Evolutionary conservation across 192 early-diverging fungal genomes (phyloP).

Genomic region (Coemansia sp.): DNA sequence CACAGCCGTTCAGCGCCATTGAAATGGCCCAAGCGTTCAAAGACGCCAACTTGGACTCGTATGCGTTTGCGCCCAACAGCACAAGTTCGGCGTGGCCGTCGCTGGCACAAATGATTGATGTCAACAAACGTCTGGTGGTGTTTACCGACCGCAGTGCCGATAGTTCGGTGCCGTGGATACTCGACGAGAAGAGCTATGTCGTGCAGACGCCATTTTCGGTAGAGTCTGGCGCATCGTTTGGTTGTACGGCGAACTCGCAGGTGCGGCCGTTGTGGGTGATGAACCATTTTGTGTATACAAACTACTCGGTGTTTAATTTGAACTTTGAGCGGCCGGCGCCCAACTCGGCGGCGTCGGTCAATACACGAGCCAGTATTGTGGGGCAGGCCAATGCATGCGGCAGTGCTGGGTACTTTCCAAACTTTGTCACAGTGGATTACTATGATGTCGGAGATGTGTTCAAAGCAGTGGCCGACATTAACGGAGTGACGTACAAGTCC

Average conservation of each 20-base stretch:
- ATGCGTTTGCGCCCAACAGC: constrained; percentile 46
- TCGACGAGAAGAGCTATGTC: constrained; percentile 62
- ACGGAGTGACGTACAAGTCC: constrained; percentile 48
- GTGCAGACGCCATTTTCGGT: constrained; percentile 74
- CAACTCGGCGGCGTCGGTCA: constrained; percentile 55
- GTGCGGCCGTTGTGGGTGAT: constrained; percentile 62
- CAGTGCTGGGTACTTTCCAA: constrained; percentile 53
- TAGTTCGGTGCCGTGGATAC: constrained; percentile 61
- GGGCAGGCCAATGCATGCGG: constrained; percentile 60
- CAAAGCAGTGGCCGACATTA: constrained; percentile 55
- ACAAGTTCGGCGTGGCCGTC: constrained; percentile 65
- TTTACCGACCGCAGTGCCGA: constrained; percentile 60
- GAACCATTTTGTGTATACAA: constrained; percentile 72
- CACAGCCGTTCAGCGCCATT: constrained; percentile 48
- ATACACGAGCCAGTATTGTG: constrained; percentile 53
- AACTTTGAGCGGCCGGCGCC: constrained; percentile 58
- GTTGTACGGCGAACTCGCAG: constrained; percentile 44
- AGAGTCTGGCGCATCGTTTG: constrained; percentile 47
- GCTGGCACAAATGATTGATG: constrained; percentile 60
- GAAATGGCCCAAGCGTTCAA: constrained; percentile 57
- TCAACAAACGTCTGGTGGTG: constrained; percentile 66
- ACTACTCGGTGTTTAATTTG: constrained; percentile 26
- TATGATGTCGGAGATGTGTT: constrained; percentile 63
- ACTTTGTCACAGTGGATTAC: constrained; percentile 74
- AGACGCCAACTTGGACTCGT: constrained; percentile 56